These are phyloP conservation scores for Pestalotiopsis sp. DNA, from an alignment of 2,329 filamentous ascomycete genomes.

Conservation along the genomic window DNA sequence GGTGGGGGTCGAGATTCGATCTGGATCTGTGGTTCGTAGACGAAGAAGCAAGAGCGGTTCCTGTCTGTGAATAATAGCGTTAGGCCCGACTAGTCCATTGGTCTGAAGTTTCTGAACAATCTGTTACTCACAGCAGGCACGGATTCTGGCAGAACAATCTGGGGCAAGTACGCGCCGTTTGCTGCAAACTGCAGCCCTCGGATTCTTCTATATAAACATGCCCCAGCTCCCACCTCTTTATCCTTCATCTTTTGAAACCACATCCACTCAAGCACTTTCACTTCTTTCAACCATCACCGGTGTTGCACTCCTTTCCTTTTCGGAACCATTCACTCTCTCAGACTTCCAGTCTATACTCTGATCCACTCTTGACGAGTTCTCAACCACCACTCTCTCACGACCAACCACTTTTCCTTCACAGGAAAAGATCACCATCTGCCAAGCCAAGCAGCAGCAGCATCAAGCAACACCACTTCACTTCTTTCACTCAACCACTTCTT, in stretches of 20 bases:
- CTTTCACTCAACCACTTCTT: neutral
- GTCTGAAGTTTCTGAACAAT: neutral
- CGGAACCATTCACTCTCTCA: conserved; percentile 1
- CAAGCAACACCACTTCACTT: neutral
- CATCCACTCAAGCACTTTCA: neutral
- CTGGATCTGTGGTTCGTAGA: neutral
- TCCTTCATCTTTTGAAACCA: neutral
- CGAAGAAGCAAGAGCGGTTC: neutral
- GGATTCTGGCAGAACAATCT: no score
- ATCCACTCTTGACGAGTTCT: conserved; percentile 8
- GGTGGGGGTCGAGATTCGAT: neutral
- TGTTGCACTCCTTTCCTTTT: neutral
- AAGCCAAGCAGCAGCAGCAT: neutral
- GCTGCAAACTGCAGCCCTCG: no score
- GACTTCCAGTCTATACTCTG: neutral
- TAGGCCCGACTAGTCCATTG: neutral
- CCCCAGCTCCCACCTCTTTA: neutral
- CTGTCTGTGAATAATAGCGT: neutral
- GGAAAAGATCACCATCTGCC: neutral
- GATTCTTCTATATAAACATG: neutral
- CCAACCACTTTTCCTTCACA: neutral
- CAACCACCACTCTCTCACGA: neutral
- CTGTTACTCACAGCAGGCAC: neutral
- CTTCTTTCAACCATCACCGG: neutral
- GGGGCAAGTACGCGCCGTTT: no score